phyloP scores from a whole-genome alignment of 2,329 filamentous ascomycete genomes.

The Phoma sp. region DNA sequence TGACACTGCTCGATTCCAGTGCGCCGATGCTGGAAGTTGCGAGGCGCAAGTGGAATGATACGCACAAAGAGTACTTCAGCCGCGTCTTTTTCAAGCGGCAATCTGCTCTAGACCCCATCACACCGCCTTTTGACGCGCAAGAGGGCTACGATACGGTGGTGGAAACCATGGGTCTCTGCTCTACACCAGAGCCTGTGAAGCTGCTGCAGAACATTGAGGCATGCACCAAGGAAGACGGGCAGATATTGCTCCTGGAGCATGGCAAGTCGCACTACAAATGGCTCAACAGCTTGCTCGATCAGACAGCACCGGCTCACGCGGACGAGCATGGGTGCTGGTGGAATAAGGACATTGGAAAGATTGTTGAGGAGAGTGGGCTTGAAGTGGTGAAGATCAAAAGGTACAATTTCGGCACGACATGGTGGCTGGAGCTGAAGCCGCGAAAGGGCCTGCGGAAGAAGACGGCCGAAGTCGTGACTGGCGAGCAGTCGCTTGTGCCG shows the following conservation, averaged over 20 bases:
- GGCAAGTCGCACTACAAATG: constrained; percentile 56
- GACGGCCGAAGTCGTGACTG: constrained; percentile 14
- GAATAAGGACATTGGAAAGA: constrained; percentile 59
- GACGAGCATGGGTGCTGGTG: constrained; percentile 60
- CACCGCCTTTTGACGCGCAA: constrained; percentile 48
- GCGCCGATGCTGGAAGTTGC: constrained; percentile 57
- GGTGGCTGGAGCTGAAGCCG: constrained; percentile 57
- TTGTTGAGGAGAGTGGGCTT: constrained; percentile 56
- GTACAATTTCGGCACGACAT: constrained; percentile 58
- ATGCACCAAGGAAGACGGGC: constrained; percentile 51
- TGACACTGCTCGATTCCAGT: constrained; percentile 57
- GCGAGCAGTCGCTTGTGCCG: constrained; percentile 24
- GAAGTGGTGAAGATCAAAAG: constrained; percentile 55
- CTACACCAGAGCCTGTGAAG: constrained; percentile 53
- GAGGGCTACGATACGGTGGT: constrained; percentile 58
- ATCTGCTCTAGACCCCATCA: constrained; percentile 53
- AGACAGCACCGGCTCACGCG: constrained; percentile 55
- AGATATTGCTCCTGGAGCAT: constrained; percentile 58
- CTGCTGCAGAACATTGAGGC: constrained; percentile 55
- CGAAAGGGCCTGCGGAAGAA: constrained; percentile 37
- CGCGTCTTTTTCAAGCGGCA: constrained; percentile 53
- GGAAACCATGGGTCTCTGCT: constrained; percentile 61
- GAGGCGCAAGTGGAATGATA: constrained; percentile 55
- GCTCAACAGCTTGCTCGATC: constrained; percentile 57
- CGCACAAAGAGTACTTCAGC: constrained; percentile 48